Evolutionary conservation across 768 basidiomycete species (phyloP).

Genomic region (Podaxis sp.): DNA sequence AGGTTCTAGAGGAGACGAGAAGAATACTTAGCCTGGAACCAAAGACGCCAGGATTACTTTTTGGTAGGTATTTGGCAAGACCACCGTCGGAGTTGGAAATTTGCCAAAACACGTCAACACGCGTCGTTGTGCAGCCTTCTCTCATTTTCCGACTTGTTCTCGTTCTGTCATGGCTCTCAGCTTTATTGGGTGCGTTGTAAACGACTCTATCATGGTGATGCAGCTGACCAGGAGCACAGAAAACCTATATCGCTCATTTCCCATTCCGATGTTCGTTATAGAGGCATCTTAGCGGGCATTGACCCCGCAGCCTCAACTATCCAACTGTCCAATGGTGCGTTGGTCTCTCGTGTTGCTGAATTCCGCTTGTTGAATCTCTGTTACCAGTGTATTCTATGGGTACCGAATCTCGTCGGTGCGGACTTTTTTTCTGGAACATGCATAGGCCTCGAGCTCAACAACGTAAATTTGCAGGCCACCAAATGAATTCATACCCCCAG

Average conservation of each 20-base stretch:
- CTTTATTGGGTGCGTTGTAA: constrained; percentile 63
- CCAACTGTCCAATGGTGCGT: constrained; percentile 80
- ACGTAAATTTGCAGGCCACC: constrained; percentile 48
- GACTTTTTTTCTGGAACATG: constrained; percentile 10
- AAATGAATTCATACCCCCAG: constrained; percentile 79
- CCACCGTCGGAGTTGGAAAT: constrained; percentile 27
- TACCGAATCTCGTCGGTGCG: constrained; percentile 80
- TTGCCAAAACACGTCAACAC: constrained; percentile 28
- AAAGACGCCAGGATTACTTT: neutral
- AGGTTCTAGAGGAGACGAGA: neutral
- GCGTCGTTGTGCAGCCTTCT: constrained; percentile 19
- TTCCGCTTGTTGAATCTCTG: constrained; percentile 6
- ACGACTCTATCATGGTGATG: neutral
- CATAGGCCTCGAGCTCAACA: constrained; percentile 4
- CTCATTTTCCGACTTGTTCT: constrained; percentile 15
- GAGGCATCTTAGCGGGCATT: constrained; percentile 84
- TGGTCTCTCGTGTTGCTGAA: constrained; percentile 5
- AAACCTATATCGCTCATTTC: constrained; percentile 90
- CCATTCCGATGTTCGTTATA: constrained; percentile 88
- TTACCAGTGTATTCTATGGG: constrained; percentile 81
- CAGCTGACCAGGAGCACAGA: constrained; percentile 36
- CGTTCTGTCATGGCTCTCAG: constrained; percentile 59
- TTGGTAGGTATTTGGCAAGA: constrained; percentile 9
- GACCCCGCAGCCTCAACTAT: constrained; percentile 86
- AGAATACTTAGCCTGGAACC: neutral